Base-by-base conservation (phyloP, 495 filamentous ascomycete genomes). In the Penicillium ochrochloron region DNA sequence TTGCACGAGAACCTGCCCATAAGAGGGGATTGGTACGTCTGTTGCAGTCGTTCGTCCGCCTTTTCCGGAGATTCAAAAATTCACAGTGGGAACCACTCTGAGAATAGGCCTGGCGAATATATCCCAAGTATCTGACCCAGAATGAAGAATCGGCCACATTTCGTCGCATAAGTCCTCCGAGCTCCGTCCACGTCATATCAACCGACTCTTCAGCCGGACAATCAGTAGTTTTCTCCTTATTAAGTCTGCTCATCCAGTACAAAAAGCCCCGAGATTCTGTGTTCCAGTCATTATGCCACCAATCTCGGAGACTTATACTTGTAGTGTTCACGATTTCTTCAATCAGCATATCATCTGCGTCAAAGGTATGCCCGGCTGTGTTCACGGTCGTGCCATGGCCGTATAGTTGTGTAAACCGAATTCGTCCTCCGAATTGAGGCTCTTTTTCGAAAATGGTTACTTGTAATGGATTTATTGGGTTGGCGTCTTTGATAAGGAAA, bases 391-490 rank as follows among this genome's bases (percentile, higher is more conserved):
- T 35, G 8, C 52, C 52, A 15, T 35, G 29, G 52, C 10, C 29
- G 29, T 55, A 55, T 21, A 35, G n/a, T 33, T 21, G 52, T 10
- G 33, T 19, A 14, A 35, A 55, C 3, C n/a, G 52, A 4, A 55
- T 35, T 4, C 52, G 52, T 19, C 52, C 52, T 4, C 52, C 52
- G 10, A 55, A 35, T 3, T 55, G 52, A 14, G 52, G n/a, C 29
- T 55, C 31, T 55, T 23, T 33, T 33, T 55, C 52, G 27, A 55
- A 35, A 29, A 55, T 55, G 1, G 52, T 55, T 34, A 55, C 2
- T 11, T 35, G 52, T 23, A n/a, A 33, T 34, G 3, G 5, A 12
- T 19, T 35, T 8, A 15, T 29, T 15, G 1, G 52, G 29, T 35
- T 35, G 8, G 34, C 7, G 33, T 33, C 27, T 8, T 55, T 55